Conservation (phyloP, 768 basidiomycete species). For the Lyophyllum decastes region DNA sequence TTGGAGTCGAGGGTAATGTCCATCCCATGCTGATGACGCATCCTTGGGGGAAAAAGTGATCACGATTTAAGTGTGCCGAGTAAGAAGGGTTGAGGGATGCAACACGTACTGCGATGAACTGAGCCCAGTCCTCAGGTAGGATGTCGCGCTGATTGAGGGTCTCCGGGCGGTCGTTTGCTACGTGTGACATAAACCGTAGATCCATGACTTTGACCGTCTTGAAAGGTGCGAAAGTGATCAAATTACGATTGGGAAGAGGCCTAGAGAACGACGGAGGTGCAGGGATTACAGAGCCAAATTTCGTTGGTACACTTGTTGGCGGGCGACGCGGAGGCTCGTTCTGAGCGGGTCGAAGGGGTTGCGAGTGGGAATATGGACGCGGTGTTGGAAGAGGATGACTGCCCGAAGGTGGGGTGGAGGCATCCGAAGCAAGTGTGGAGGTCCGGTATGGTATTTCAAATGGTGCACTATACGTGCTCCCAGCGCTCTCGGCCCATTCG, state of each 20-base stretch:
- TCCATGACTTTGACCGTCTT: not conserved
- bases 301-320: not conserved
- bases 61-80: too few relatives aligned
- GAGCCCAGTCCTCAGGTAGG: not conserved
- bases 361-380: not conserved
- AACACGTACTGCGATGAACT: slow-evolving; percentile 4
- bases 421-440: not conserved
- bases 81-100: too few relatives aligned
- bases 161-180: not conserved
- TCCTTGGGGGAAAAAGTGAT: too few relatives aligned
- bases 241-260: not conserved
- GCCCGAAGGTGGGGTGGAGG: not conserved
- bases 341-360: not conserved
- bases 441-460: not conserved
- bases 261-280: not conserved
- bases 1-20: not conserved
- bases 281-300: not conserved
- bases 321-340: not conserved
- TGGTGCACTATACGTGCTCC: not conserved
- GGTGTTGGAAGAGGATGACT: not conserved
- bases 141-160: slow-evolving; percentile 1
- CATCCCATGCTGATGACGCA: not conserved
- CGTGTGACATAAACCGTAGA: not conserved
- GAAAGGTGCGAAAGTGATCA: not conserved
- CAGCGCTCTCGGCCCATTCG: not conserved